A percentile compares a stretch with the other conserved stretches of the same genome.
phyloP scores from a whole-genome alignment of 2,329 filamentous ascomycete species.

The Claviceps africana region DNA sequence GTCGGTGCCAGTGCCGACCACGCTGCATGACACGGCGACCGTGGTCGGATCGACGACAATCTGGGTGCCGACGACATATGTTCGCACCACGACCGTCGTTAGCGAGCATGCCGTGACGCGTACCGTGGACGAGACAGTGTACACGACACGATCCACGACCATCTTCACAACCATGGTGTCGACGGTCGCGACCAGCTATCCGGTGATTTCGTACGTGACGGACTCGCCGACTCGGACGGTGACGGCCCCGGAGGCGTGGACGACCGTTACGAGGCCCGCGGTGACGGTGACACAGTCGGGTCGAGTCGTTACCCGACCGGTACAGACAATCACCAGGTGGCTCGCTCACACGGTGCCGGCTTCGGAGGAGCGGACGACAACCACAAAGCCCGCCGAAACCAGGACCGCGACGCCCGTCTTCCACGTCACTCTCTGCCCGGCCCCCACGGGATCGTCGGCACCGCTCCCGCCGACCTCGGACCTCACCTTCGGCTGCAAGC shows the following conservation, averaged over 20 bases:
- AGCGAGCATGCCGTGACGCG: constrained; percentile 8
- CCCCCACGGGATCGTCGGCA: constrained; percentile 24
- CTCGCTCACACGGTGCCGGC: not conserved
- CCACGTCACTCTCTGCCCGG: constrained; percentile 27
- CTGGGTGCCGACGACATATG: constrained; percentile 8
- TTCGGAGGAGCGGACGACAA: not conserved
- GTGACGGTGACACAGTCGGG: constrained; percentile 2
- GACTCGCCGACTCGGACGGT: constrained; percentile 3
- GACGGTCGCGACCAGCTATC: constrained; percentile 7
- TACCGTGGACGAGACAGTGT: constrained; percentile 8
- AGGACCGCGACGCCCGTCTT: constrained; percentile 15
- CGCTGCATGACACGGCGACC: constrained; percentile 3
- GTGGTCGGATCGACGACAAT: constrained; percentile 7
- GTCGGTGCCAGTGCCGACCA: constrained; percentile 5
- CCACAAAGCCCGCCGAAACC: constrained; percentile 13
- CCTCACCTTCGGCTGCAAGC: constrained; percentile 38
- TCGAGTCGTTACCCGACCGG: constrained; percentile 7
- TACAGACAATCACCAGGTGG: constrained; percentile 2
- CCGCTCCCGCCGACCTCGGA: constrained; percentile 24
- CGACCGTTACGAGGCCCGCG: constrained; percentile 4
- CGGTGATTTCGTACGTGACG: constrained; percentile 7
- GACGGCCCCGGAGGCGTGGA: constrained; percentile 4
- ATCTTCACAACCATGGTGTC: constrained; percentile 6
- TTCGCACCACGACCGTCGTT: constrained; percentile 5
- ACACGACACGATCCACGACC: constrained; percentile 7